Evolutionary conservation across 495 filamentous ascomycete species (phyloP).

Genomic region (Arthonia radiata): DNA sequence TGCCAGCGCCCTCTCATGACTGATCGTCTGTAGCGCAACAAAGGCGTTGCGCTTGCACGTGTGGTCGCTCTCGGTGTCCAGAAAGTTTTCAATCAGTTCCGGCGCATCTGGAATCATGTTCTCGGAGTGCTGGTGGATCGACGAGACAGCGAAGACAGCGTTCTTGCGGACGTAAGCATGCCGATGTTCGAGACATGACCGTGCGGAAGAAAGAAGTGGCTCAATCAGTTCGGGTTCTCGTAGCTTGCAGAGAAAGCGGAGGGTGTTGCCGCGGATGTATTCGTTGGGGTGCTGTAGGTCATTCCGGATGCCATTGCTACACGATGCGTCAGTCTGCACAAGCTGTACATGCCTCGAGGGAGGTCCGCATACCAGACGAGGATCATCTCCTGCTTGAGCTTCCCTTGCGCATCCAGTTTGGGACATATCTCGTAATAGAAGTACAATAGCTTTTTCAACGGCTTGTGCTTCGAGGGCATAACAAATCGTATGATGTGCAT

Average conservation of each 20-base stretch:
- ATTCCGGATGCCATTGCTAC: constrained; percentile 89
- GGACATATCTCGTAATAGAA: constrained; percentile 99
- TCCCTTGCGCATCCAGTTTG: constrained; percentile 72
- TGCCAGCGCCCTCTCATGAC: constrained; percentile 74
- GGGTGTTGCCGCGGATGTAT: constrained; percentile 87
- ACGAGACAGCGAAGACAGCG: constrained; percentile 80
- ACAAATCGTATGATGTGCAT: constrained; percentile 99
- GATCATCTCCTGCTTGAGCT: constrained; percentile 98
- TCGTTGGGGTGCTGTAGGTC: constrained; percentile 96
- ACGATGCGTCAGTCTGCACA: too few relatives aligned
- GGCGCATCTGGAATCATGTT: constrained; percentile 86
- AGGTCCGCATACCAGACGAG: constrained; percentile 61
- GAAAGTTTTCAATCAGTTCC: constrained; percentile 72
- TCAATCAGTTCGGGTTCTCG: constrained; percentile 90
- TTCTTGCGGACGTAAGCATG: constrained; percentile 98
- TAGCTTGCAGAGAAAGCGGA: constrained; percentile 92
- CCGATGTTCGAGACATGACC: constrained; percentile 77
- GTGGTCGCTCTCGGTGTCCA: constrained; percentile 74
- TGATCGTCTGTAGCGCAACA: constrained; percentile 69
- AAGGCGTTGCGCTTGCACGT: constrained; percentile 99
- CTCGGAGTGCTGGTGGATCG: constrained; percentile 79
- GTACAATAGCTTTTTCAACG: constrained; percentile 94
- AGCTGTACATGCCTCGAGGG: not conserved
- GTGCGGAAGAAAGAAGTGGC: constrained; percentile 73
- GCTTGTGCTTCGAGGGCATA: constrained; percentile 91